Base-by-base conservation (phyloP, 441 rosid genomes). In the Bruguiera hainesii region DNA sequence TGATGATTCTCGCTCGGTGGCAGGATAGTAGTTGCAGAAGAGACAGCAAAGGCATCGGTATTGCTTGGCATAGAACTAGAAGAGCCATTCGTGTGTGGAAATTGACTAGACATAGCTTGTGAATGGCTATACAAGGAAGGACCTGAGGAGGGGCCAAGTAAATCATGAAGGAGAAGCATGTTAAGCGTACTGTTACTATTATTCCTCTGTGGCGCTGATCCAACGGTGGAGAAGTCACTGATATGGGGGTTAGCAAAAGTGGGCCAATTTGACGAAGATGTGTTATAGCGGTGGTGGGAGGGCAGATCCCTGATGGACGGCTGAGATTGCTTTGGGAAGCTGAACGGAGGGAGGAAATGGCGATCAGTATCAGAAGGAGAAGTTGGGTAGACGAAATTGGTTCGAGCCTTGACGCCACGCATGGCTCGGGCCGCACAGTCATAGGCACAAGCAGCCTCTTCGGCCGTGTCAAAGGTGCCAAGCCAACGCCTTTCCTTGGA, bases 391-490 rank as follows among this genome's bases (percentile, higher is more conserved):
- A 81, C 80, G 56, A 94, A 94, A 73, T 94, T 94, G 39, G 97
- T 91, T 11, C 96, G 85, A 23, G 98, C 98, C 76, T 91, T 89
- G 55, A 80, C 52, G 7, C 97, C 97, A 10, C 96, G 95, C 86
- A 91, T 81, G 69, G 89, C 79, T 49, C 96, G 87, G 64, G 98
- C 97, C 0, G 98, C 97, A 15, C 70, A 73, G 79, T 94, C 98
- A 46, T 91, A 91, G 26, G 98, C 98, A 57, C 90, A 86, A 7
- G 98, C 98, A 0, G 98, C 98, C 71, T 94, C 87, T 81, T 91
- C 97, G 0, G 98, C 98, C 8, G 98, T 93, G 82, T 89, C 97
- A 25, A 91, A 93, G 15, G 97, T 93, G 16, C 98, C 98, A 1
- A 94, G 87, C 98, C 98, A 94, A 1, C 96, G 83, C 75, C 98